Base-by-base conservation (phyloP, 495 filamentous ascomycete species). In the Platismatia glauca region DNA sequence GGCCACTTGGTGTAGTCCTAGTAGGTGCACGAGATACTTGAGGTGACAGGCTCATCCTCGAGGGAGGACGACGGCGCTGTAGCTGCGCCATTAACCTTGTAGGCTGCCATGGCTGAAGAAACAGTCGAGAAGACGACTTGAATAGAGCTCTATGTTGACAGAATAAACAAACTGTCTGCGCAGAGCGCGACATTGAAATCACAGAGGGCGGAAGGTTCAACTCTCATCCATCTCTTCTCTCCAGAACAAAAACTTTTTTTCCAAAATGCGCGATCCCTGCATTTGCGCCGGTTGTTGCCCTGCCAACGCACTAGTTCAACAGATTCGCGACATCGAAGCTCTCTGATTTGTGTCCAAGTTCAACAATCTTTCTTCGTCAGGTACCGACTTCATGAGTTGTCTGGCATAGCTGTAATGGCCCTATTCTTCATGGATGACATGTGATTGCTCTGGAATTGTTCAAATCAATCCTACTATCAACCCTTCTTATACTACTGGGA, bases 31-130 rank as follows among this genome's bases (percentile, higher is more conserved):
- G 77, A 61, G 80, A 81, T 46, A 95, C 91, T 57, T 79, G 77
- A 43, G 85, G 81, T n/a, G 91, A 95, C 29, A 96, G 81, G 1
- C 84, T 77, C 85, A 93, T 90, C 66, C 91, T 86, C 55, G 89
- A 84, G 8, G 88, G 88, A 46, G 67, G 74, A 52, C 74, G 75
- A 44, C 72, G 72, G 39, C 71, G 67, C 62, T 75, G 73, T 37
- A 65, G 67, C 22, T 76, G 75, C n/a, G 73, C 76, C 66, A 78
- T 73, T 27, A 69, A 68, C 60, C 79, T 74, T 20, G 68, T 63
- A 24, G 73, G 68, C 62, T 75, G 76, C 71, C 71, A 74, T 73
- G 66, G 56, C 55, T 67, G 66, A 20, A 69, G 39, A 18, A 43
- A 50, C 18, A 35, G 9, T 33, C 41, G 22, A 20, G 66, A 58